Evolutionary conservation across 345 rosid genomes (phyloP).

Genomic region (Arabis alpina): DNA sequence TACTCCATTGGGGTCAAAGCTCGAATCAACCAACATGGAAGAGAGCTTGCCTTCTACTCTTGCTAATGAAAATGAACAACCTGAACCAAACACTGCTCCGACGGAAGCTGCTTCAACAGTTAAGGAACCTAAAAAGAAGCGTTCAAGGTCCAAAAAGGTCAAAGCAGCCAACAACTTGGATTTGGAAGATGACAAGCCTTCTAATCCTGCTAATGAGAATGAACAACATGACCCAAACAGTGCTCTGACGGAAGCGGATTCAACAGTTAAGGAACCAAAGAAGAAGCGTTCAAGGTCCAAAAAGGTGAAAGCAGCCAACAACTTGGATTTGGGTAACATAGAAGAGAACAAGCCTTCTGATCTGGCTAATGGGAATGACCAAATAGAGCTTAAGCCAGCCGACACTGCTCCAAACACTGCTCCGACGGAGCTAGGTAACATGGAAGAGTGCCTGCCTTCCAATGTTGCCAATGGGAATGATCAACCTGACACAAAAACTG

Average conservation of each 20-base stretch:
- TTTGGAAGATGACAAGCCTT: conserved; percentile 22
- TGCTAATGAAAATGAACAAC: background rate
- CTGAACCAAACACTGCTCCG: too few relatives aligned
- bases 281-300: conserved; percentile 22
- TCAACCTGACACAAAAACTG: too few relatives aligned
- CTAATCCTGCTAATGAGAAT: conserved; percentile 9
- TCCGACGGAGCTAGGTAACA: background rate
- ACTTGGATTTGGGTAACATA: background rate
- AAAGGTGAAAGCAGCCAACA: conserved; percentile 25
- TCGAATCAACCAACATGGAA: conserved; percentile 4
- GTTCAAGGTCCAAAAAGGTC: conserved; percentile 1
- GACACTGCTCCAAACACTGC: background rate
- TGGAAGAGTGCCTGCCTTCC: background rate
- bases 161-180: conserved; percentile 6
- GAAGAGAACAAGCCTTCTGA: conserved; percentile 21
- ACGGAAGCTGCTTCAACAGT: conserved; percentile 4
- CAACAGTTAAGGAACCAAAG: conserved; percentile 14
- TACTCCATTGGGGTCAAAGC: conserved; percentile 20
- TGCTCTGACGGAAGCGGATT: conserved; percentile 14
- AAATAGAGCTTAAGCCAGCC: background rate
- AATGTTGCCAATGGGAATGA: background rate
- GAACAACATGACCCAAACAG: conserved; percentile 25
- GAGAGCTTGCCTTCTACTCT: background rate
- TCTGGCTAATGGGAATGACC: background rate
- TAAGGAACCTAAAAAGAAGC: conserved; percentile 11